Base-by-base conservation (phyloP, 306 rosid genomes). In the Inga oerstediana region DNA sequence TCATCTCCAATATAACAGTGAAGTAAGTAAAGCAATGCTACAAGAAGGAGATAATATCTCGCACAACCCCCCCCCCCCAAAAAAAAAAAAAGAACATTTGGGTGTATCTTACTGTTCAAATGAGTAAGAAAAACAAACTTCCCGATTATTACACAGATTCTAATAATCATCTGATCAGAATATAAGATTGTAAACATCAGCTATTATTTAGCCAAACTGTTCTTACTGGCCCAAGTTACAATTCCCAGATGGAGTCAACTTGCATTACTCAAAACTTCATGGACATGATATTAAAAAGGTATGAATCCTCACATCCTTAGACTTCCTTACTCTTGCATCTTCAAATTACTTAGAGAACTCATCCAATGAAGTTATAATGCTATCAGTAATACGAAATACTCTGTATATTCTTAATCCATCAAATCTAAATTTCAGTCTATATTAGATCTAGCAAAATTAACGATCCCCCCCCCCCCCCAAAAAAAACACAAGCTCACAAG, bases 1-100 rank as follows among this genome's bases (percentile, higher is more conserved):
- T 15, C 83, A 73, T 72, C 45, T 49, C 59, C 83, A 72, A 45
- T 49, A 39, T 5, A 27, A 68, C 45, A 51, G 73, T 27, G 14
- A 72, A 72, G 52, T 75, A 3, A 39, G 37, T 15, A 61, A 73
- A 66, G 79, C 76, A 76, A 80, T 71, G 77, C 34, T 14, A 13
- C 52, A 46, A 46, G 16, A 10, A 46, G 52, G 52, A 46, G 46
- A 44, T 44, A 46, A 45, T 45, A 45, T 45, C 10, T 10, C 30
- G 30, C 30, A 27, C 30, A 27, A 1, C 15, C 4, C 52, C 16
- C 16, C 16, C 16, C 16, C 51, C 51, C 51, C 52, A 0, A 27
- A 27, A 27, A 27, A 27, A 41, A 45, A 7, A 45, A 32, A 32
- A 32, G 3, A 30, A 37, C 13, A 48, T 48, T 12, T 14, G 19